Percentiles rank a stretch among this genome's conserved stretches.
Evolutionary conservation across 2,329 filamentous ascomycete species (phyloP).

Genomic region (Reticulascus tulasneorum): DNA sequence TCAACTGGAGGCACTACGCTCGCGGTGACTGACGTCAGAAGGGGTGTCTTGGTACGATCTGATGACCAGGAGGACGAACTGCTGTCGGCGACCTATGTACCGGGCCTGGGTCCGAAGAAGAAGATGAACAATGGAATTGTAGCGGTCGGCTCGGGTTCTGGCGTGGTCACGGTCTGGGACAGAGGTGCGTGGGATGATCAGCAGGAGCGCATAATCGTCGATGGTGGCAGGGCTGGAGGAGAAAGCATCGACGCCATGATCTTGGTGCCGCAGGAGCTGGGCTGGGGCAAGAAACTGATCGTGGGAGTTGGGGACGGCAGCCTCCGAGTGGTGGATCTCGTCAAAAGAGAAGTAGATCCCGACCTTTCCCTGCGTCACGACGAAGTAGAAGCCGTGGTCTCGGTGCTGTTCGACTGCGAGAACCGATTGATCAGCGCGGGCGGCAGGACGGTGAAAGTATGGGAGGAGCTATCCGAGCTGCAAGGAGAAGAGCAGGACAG

Average conservation of each 20-base stretch:
- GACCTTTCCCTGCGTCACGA: conserved; percentile 66
- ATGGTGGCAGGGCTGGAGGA: conserved; percentile 56
- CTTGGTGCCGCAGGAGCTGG: conserved; percentile 66
- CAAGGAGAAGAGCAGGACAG: conserved; percentile 48
- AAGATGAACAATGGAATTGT: conserved; percentile 68
- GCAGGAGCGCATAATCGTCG: conserved; percentile 80
- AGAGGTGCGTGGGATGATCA: conserved; percentile 93
- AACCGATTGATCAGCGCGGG: conserved; percentile 88
- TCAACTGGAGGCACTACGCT: conserved; percentile 89
- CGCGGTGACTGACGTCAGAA: conserved; percentile 81
- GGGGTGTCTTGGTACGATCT: conserved; percentile 81
- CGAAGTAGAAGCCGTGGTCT: conserved; percentile 80
- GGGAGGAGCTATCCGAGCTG: conserved; percentile 71
- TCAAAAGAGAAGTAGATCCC: conserved; percentile 65
- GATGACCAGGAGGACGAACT: conserved; percentile 95
- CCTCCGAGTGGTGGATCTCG: conserved; percentile 72
- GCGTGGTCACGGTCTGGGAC: conserved; percentile 90
- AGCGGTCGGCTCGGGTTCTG: conserved; percentile 71
- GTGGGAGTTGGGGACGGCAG: conserved; percentile 79
- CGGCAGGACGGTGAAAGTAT: conserved; percentile 82
- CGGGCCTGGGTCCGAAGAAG: conserved; percentile 66
- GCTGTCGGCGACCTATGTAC: conserved; percentile 74
- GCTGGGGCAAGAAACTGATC: conserved; percentile 68
- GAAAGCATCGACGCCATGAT: conserved; percentile 80
- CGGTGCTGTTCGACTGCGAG: conserved; percentile 76